Evolutionary conservation across 1,284 basidiomycete genomes (phyloP), one percentile per base, ranked within the genome.

Genomic region (Phlebopus sp.): DNA sequence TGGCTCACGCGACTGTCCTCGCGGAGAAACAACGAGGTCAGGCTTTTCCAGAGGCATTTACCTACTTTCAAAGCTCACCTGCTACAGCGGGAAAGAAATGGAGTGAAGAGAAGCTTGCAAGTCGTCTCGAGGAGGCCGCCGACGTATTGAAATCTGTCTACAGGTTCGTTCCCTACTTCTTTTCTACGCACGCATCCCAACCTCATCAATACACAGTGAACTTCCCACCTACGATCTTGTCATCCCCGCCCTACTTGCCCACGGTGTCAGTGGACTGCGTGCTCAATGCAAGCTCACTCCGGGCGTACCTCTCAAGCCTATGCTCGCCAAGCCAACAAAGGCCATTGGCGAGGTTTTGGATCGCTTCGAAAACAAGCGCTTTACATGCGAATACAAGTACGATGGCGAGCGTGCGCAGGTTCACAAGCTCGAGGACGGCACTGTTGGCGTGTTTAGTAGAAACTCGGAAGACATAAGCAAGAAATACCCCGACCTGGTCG

Each of bases 391-490:
- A 73, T 99, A 98, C 74, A 99, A 99, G 70, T 99, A 99, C 62
- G 97, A 99, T 58, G 97, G 97, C 8, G 97, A 99, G 69, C 86
- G 97, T 45, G 97, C 97, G 11, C 60, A 90, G 79, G 87, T 95
- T 3, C 94, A 97, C 67, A 83, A 78, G 63, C 71, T 92, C 37
- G 81, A 84, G 39, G 79, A 92, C 60, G 93, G 92, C 2, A 80
- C 76, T 7, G 82, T 99, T 29, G 79, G 81, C 11, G 87, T 99
- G 32, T 99, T 98, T 70, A 96, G 92, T 67, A 77, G 97, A 43
- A 99, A 99, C 69, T 97, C 93, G 30, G 97, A 99, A 68, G 93
- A 99, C 64, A 99, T 99, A 97, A 95, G 90, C 66, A 94, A 94
- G 64, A 99, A 99, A 66, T 99, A 99, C 70, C 97, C 96, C 0